These are phyloP conservation scores for Fonsecaea nubica DNA, from an alignment of 2,329 filamentous ascomycete species.

Conservation along the genomic window DNA sequence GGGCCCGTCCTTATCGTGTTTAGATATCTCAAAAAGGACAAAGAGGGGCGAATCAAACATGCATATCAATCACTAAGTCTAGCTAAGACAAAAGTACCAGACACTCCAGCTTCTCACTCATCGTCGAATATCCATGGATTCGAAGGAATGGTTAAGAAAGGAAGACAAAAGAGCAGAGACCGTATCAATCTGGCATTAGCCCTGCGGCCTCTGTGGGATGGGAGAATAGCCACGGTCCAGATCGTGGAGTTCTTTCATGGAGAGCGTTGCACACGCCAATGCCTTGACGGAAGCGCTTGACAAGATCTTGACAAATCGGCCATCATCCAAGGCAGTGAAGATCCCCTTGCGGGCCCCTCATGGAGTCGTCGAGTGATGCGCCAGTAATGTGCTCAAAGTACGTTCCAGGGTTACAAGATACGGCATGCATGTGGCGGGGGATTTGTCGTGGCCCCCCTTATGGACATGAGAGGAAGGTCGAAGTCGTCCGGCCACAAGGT, in stretches of 20 bases:
- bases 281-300: too few relatives aligned
- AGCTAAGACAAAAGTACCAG: background rate
- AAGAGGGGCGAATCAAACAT: background rate
- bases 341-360: background rate
- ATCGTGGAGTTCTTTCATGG: background rate
- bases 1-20: background rate
- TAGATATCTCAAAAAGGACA: background rate
- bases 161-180: background rate
- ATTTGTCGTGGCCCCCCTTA: background rate
- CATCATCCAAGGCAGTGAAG: background rate
- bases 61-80: background rate
- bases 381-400: background rate
- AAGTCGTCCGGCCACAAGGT: background rate
- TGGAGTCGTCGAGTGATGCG: background rate
- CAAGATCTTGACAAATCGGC: conserved; percentile 3
- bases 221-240: background rate
- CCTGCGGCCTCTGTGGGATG: background rate
- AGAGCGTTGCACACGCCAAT: too few relatives aligned
- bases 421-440: background rate
- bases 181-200: background rate
- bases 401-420: background rate
- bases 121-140: background rate
- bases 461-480: background rate
- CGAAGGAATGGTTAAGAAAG: background rate
- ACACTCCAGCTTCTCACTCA: background rate